Conservation (phyloP, 2,329 filamentous ascomycete species). For the Neonectria ditissima region DNA sequence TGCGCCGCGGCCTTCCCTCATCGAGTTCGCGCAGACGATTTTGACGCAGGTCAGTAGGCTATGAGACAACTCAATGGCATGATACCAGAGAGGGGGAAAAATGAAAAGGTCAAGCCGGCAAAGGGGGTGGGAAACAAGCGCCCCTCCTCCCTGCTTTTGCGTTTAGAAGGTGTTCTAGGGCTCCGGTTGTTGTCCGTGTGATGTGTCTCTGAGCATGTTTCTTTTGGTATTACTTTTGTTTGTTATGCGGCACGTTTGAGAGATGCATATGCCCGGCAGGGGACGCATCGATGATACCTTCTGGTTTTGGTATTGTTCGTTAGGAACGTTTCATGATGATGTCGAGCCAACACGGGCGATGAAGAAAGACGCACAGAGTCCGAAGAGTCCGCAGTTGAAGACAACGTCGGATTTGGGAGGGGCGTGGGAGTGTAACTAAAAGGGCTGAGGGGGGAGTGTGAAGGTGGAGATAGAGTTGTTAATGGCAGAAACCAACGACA, state of each 20-base stretch:
- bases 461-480: conserved; percentile 1
- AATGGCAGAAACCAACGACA: neutral
- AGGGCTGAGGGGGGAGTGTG: neutral
- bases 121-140: neutral
- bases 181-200: neutral
- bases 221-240: neutral
- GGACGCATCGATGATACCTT: neutral
- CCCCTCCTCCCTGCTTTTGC: neutral
- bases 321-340: neutral
- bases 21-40: neutral
- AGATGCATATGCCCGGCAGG: neutral
- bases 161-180: neutral
- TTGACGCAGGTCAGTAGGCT: neutral
- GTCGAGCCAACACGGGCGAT: neutral
- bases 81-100: neutral
- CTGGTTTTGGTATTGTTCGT: neutral
- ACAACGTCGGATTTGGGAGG: conserved; percentile 5
- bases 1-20: neutral
- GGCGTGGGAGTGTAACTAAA: neutral
- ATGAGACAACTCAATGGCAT: neutral
- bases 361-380: neutral
- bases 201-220: neutral
- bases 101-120: neutral
- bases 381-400: neutral
- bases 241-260: neutral